These are phyloP conservation scores for Leccinum ponderosum DNA, from an alignment of 1,284 basidiomycete species.

Conservation along the genomic window DNA sequence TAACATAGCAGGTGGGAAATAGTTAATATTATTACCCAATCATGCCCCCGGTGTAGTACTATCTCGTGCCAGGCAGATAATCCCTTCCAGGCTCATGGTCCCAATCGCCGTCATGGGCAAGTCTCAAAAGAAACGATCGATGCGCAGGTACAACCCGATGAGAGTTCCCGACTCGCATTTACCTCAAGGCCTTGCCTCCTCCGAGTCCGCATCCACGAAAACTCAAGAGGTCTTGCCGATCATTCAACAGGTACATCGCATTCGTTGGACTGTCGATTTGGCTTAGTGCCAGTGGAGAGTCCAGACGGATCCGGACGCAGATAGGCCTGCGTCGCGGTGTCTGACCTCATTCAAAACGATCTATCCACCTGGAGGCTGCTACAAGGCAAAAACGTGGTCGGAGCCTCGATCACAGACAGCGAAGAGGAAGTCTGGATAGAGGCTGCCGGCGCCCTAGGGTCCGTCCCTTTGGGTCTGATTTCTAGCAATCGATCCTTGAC, in stretches of 20 bases:
- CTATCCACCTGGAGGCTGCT: constrained; percentile 85
- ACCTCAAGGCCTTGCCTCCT: constrained; percentile 74
- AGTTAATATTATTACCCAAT: too few relatives aligned
- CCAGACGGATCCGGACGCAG: constrained; percentile 77
- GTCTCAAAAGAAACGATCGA: constrained; percentile 78
- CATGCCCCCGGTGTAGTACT: too few relatives aligned
- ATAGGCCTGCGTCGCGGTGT: constrained; percentile 92
- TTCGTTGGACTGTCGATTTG: constrained; percentile 1
- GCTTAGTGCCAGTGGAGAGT: constrained; percentile 57
- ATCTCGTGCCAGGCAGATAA: too few relatives aligned
- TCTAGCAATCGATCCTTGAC: constrained; percentile 5
- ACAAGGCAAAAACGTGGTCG: constrained; percentile 90
- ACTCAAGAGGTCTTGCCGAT: constrained; percentile 80
- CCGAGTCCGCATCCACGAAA: constrained; percentile 70
- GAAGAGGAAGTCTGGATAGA: constrained; percentile 88
- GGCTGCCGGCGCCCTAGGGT: constrained; percentile 81
- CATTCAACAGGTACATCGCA: constrained; percentile 71
- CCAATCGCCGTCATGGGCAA: constrained; percentile 68
- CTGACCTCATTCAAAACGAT: constrained; percentile 87
- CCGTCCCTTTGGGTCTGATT: constrained; percentile 20
- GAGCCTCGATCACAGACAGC: constrained; percentile 79
- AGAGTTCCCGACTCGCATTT: constrained; percentile 90
- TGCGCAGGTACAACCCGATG: constrained; percentile 88
- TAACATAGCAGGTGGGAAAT: too few relatives aligned
- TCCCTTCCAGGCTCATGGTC: too few relatives aligned